Evolutionary conservation across 2,329 filamentous ascomycete genomes (phyloP).

Genomic region (Podosphaera fusca): DNA sequence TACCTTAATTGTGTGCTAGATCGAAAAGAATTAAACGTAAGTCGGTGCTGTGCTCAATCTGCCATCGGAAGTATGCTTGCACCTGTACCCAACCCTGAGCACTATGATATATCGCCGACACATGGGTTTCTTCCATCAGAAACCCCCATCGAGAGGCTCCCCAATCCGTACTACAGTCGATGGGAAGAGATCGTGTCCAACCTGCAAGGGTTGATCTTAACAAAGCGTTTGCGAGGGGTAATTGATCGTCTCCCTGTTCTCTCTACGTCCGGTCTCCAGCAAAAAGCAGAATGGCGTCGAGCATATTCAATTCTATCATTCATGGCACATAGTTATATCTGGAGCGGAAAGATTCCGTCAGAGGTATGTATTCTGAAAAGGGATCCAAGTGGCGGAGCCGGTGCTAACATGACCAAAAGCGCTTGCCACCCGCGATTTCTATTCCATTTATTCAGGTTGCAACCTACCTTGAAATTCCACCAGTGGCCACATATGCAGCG

Average conservation of each 20-base stretch:
- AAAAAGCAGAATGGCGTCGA: slow-evolving; percentile 76
- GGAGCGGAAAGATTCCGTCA: slow-evolving; percentile 67
- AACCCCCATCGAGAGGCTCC: slow-evolving; percentile 54
- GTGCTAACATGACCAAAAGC: slow-evolving; percentile 14
- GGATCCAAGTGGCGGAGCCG: not conserved
- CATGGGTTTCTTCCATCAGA: slow-evolving; percentile 77
- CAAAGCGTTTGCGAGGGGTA: slow-evolving; percentile 56
- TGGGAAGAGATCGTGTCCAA: slow-evolving; percentile 81
- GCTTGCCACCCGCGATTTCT: slow-evolving; percentile 59
- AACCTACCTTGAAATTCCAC: slow-evolving; percentile 58
- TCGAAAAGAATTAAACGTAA: too few relatives aligned
- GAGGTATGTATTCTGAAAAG: slow-evolving; percentile 27
- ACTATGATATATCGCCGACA: slow-evolving; percentile 58
- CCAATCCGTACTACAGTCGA: slow-evolving; percentile 78
- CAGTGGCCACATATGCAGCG: slow-evolving; percentile 83
- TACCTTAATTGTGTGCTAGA: too few relatives aligned
- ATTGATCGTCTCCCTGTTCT: slow-evolving; percentile 66
- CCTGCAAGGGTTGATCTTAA: slow-evolving; percentile 68
- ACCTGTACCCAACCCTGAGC: slow-evolving; percentile 37
- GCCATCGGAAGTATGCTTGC: slow-evolving; percentile 22
- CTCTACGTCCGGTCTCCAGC: slow-evolving; percentile 57
- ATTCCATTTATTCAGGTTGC: slow-evolving; percentile 62
- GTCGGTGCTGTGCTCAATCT: too few relatives aligned
- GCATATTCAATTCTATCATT: slow-evolving; percentile 81
- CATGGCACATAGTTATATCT: slow-evolving; percentile 87